phyloP scores from a whole-genome alignment of 2,329 filamentous ascomycete genomes.

The Lachnellula willkommii region DNA sequence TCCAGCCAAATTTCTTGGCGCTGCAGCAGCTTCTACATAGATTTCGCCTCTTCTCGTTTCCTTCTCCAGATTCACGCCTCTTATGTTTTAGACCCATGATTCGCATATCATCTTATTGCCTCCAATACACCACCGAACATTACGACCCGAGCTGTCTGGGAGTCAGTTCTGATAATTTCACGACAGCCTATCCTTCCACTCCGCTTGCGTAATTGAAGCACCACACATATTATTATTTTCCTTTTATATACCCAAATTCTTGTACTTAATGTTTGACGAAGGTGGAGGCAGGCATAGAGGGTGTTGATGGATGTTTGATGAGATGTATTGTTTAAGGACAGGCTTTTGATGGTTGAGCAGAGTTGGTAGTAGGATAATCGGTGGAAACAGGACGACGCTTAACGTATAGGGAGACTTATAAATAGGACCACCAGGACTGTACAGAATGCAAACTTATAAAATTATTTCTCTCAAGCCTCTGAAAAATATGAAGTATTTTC shows the following conservation, averaged over 20 bases:
- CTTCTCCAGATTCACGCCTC: constrained; percentile 17
- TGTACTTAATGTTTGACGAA: constrained; percentile 21
- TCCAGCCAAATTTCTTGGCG: neutral
- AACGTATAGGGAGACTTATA: neutral
- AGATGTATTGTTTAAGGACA: neutral
- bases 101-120: constrained; percentile 21
- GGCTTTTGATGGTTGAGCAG: neutral
- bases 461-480: neutral
- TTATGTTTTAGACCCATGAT: constrained; percentile 27
- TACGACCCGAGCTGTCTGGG: constrained; percentile 14
- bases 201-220: constrained; percentile 1
- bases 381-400: neutral
- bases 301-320: neutral
- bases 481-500: too few relatives aligned
- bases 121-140: constrained; percentile 9
- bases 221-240: constrained; percentile 13
- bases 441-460: neutral
- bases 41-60: constrained; percentile 1
- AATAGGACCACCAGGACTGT: neutral
- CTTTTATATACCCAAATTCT: constrained; percentile 32
- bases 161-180: constrained; percentile 20
- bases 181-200: constrained; percentile 9
- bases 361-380: constrained; percentile 1
- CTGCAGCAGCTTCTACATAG: neutral
- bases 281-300: neutral